Conservation (phyloP, 2,329 filamentous ascomycete species). For the Botrytis hyacinthi region DNA sequence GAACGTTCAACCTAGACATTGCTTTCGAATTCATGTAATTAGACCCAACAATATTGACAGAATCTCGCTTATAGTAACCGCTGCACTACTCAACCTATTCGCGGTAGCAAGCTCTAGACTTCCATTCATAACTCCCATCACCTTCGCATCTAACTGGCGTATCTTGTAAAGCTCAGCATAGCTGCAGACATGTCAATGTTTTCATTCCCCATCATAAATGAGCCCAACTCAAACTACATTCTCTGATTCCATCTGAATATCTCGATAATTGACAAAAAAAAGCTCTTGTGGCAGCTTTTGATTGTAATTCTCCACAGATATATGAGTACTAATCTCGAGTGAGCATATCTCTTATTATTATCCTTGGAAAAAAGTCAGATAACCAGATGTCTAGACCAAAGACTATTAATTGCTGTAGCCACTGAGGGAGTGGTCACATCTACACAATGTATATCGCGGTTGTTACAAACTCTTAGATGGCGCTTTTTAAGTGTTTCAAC, state of each 20-base stretch:
- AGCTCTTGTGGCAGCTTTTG: not conserved
- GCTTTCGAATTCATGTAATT: not conserved
- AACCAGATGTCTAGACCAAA: no score
- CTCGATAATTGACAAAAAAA: not conserved
- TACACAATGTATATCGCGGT: no score
- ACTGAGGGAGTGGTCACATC: no score
- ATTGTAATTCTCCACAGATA: not conserved
- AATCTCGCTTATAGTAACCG: not conserved
- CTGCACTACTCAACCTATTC: no score
- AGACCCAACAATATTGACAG: not conserved
- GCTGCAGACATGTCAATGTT: not conserved
- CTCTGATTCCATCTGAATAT: not conserved
- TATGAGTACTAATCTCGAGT: not conserved
- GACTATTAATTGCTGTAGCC: no score
- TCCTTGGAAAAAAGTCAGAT: no score
- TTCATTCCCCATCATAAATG: not conserved
- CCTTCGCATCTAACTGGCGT: fast-evolving
- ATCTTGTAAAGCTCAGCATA: not conserved
- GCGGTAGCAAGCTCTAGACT: not conserved
- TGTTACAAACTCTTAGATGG: not conserved
- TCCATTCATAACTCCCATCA: not conserved
- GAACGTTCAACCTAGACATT: no score
- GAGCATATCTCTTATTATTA: not conserved
- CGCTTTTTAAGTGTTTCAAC: not conserved
- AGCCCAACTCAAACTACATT: not conserved